These are phyloP conservation scores for Fagopyrum esculentum DNA, from an alignment of 148 eudicot genomes.

Conservation along the genomic window DNA sequence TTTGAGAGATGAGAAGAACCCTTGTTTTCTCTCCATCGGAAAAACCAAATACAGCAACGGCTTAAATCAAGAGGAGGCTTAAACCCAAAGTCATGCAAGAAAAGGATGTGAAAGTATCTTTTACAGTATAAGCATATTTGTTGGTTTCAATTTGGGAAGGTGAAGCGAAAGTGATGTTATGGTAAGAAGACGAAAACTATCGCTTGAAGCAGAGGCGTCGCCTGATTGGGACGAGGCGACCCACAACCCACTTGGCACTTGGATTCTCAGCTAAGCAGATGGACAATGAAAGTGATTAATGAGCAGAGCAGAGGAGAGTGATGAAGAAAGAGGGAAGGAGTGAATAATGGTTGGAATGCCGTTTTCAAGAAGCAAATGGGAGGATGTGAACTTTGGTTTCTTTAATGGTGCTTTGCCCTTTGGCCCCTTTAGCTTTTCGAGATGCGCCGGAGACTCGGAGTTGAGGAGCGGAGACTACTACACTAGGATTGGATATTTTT, in stretches of 20 bases:
- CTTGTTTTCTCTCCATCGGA: slow-evolving; percentile 60
- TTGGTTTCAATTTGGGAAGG: not conserved
- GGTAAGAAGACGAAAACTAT: not conserved
- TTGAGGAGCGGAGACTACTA: not conserved
- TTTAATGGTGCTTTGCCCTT: not conserved
- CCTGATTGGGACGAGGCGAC: slow-evolving; percentile 9
- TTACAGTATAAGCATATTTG: not conserved
- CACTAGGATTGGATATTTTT: not conserved
- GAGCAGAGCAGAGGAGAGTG: not conserved
- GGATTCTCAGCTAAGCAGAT: not conserved
- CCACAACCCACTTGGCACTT: not conserved
- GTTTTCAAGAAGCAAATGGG: slow-evolving; percentile 32
- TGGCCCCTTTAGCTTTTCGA: slow-evolving; percentile 7
- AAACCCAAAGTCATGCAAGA: slow-evolving; percentile 2
- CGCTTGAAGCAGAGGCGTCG: slow-evolving; percentile 9
- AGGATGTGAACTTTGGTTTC: not conserved
- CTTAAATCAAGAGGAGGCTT: slow-evolving; percentile 1
- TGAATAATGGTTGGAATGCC: slow-evolving; percentile 25
- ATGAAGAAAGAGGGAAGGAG: not conserved
- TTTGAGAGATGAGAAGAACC: slow-evolving; percentile 68
- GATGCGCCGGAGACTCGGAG: not conserved
- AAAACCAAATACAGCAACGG: not conserved
- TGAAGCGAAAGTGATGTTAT: not conserved
- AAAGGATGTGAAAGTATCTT: not conserved
- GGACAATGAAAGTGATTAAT: not conserved